phyloP scores from a whole-genome alignment of 83 land plant species.

The Isoetes engelmannii region DNA sequence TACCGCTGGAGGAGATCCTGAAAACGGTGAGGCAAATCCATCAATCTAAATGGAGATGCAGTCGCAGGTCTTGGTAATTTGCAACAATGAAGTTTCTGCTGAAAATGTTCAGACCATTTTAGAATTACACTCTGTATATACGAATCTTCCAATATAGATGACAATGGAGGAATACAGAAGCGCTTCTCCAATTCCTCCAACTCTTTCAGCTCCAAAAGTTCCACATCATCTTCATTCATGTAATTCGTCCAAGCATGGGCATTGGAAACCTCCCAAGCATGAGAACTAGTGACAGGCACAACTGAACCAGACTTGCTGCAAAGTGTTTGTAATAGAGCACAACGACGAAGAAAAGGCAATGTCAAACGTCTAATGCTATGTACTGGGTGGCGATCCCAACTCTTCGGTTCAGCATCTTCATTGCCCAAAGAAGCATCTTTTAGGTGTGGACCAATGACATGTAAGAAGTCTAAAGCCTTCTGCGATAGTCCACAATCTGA shows the following conservation, averaged over 20 bases:
- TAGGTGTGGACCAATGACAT: too few species aligned
- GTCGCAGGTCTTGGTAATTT: slow-evolving; percentile 34
- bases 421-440: too few species aligned
- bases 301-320: slow-evolving; percentile 13
- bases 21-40: slow-evolving; percentile 72
- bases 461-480: too few species aligned
- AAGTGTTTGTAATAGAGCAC: slow-evolving; percentile 66
- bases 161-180: slow-evolving; percentile 53
- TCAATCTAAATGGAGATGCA: slow-evolving; percentile 74
- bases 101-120: slow-evolving; percentile 66
- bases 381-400: slow-evolving; percentile 19
- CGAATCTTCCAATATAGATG: slow-evolving; percentile 46
- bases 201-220: slow-evolving; percentile 38
- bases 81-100: slow-evolving; percentile 13
- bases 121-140: slow-evolving; percentile 33
- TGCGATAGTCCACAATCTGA: too few species aligned
- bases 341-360: slow-evolving; percentile 74
- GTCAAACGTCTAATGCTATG: slow-evolving; percentile 51
- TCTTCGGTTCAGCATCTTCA: too few species aligned
- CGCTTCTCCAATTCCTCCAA: slow-evolving; percentile 49
- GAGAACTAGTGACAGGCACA: slow-evolving; percentile 25
- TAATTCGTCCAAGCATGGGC: slow-evolving; percentile 9
- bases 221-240: slow-evolving; percentile 17
- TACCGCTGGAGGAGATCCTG: slow-evolving; percentile 85
- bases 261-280: slow-evolving; percentile 33